phyloP scores from a whole-genome alignment of 2,329 filamentous ascomycete genomes.

The Gremmenia infestans region DNA sequence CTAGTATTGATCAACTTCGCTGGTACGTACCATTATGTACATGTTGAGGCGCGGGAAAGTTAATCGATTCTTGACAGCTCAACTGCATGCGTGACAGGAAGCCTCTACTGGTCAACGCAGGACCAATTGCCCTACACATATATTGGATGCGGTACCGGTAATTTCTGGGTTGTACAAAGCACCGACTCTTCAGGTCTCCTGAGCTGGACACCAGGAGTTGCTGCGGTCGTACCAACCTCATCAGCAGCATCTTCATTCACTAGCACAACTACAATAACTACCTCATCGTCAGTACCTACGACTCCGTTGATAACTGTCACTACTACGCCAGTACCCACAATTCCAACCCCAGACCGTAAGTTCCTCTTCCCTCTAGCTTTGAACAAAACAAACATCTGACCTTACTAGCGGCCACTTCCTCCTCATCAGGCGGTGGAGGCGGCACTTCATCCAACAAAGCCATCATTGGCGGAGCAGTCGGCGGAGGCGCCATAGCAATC shows the following conservation, averaged over 20 bases:
- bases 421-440: not conserved
- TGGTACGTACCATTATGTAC: not conserved
- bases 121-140: not conserved
- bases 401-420: not conserved
- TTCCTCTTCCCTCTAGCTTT: not conserved
- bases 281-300: not conserved
- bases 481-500: not conserved
- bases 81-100: not conserved
- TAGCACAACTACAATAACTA: not conserved
- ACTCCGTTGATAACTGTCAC: not conserved
- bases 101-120: not conserved
- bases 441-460: not conserved
- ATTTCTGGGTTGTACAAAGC: slow-evolving; percentile 2
- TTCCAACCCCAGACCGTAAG: not conserved
- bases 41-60: not conserved
- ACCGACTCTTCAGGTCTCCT: not conserved
- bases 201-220: not conserved
- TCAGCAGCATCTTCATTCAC: not conserved
- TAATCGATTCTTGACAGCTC: not conserved
- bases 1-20: no score
- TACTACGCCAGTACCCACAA: not conserved
- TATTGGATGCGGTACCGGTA: not conserved
- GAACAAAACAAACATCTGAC: not conserved
- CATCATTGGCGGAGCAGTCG: slow-evolving; percentile 2
- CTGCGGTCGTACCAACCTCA: not conserved